Evolutionary conservation across 179 eudicot species (phyloP).

Genomic region (Camellia oleifera): DNA sequence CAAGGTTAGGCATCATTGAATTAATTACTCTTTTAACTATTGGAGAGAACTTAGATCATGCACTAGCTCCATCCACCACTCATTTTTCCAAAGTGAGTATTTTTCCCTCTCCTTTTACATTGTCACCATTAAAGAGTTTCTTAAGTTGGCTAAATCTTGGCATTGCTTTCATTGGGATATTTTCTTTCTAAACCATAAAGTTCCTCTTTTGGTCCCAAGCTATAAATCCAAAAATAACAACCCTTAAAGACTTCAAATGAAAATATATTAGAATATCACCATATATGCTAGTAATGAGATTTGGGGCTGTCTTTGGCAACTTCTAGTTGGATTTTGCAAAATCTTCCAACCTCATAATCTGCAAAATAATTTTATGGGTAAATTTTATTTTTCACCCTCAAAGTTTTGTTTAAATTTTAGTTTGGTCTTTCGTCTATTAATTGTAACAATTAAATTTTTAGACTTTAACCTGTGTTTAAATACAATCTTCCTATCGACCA

Average conservation of each 20-base stretch:
- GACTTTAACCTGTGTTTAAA: no score
- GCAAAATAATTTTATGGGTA: no score
- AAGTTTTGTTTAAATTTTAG: no score
- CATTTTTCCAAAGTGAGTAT: background rate
- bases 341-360: background rate
- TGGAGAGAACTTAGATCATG: background rate
- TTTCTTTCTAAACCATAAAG: background rate
- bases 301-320: background rate
- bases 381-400: no score
- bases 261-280: background rate
- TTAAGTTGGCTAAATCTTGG: background rate
- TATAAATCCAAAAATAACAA: background rate
- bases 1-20: background rate
- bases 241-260: no score
- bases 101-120: background rate
- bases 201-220: slow-evolving; percentile 2
- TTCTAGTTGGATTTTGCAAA: background rate
- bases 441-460: no score
- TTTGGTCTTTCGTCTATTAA: no score
- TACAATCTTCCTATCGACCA: no score
- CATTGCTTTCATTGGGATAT: background rate
- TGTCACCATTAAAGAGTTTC: slow-evolving; percentile 5
- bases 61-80: slow-evolving; percentile 6
- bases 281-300: background rate
- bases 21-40: background rate